Evolutionary conservation across 2,329 filamentous ascomycete species (phyloP), one percentile per base, ranked within the genome.

Genomic region (Endoconidiophora polonica): DNA sequence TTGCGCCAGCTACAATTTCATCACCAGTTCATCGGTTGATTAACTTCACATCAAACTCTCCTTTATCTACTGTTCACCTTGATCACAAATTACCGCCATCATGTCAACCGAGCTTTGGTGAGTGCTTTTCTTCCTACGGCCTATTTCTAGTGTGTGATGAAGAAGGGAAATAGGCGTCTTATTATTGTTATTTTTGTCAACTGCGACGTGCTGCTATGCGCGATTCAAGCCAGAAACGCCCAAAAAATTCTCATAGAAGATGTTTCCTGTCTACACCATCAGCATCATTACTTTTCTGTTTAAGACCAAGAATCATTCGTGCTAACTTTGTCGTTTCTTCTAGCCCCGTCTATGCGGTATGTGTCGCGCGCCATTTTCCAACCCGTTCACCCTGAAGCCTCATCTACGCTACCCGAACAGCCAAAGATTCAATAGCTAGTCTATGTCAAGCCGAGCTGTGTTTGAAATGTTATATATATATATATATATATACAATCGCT

Each of bases 321-420:
- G 45, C 50, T 52, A 52, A 52, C 23, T 20, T 20, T 5, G 5
- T 26, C 5, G 9, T 40, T 10, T 22, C 10, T 40, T 64, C 56
- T 61, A 98, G 90, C 75, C 90, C 90, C 72, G 90, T 94, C 64
- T 98, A 96, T 75, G 86, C 91, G 77, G 91, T 96, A 79, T 86
- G 90, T 94, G 62, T 57, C 55, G 57, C 59, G 56, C 56, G 47
- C 56, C 54, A 55, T 55, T 56, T 58, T 29, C 10, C 10, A 38
- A 26, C 29, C 18, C 16, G 29, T 26, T 26, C 43, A 36, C 9
- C n/a, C 20, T 43, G 20, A n/a, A 24, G 12, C 41, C 20, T 20
- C 41, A n/a, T 47, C 36, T 20, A 12, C 45, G 12, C n/a, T 26
- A 12, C 5, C 12, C 36, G 45, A 40, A 47, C 24, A 23, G 6